These are phyloP conservation scores for Gracilaria vermiculophylla DNA, from an alignment of 23 red algal genomes.

Conservation along the genomic window DNA sequence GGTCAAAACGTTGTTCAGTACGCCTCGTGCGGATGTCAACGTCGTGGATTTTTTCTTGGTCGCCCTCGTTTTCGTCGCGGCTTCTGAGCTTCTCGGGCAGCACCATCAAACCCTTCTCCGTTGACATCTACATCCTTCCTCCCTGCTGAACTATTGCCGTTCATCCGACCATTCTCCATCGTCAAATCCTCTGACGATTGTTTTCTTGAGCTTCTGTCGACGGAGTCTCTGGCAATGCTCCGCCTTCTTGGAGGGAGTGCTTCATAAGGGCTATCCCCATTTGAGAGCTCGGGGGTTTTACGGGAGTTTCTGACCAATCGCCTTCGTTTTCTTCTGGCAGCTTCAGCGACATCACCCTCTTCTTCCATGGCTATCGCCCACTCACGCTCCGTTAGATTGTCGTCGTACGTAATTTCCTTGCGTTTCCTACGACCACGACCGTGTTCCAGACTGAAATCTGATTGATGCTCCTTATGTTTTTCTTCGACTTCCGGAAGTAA, in stretches of 20 bases:
- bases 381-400: slow-evolving; percentile 93
- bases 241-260: not conserved
- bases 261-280: slow-evolving; percentile 5
- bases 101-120: slow-evolving; percentile 10
- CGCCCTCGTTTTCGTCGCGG: slow-evolving; percentile 43
- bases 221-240: not conserved
- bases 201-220: not conserved
- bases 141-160: not conserved
- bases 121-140: not conserved
- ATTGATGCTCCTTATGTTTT: slow-evolving; percentile 33
- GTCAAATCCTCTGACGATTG: not conserved
- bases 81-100: not conserved
- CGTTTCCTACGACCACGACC: slow-evolving; percentile 80
- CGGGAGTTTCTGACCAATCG: slow-evolving; percentile 4
- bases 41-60: slow-evolving; percentile 27
- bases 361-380: slow-evolving; percentile 67
- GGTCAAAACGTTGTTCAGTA: not conserved
- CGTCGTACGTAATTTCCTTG: slow-evolving; percentile 83
- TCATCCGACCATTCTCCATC: slow-evolving; percentile 12
- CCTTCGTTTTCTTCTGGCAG: slow-evolving; percentile 31
- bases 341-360: slow-evolving; percentile 53
- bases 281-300: slow-evolving; percentile 5
- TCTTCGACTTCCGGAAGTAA: slow-evolving; percentile 43
- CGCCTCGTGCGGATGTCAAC: not conserved
- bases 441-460: slow-evolving; percentile 34